phyloP scores from a whole-genome alignment of 371 early-diverging fungal species.

The Lichtheimia hyalospora region DNA sequence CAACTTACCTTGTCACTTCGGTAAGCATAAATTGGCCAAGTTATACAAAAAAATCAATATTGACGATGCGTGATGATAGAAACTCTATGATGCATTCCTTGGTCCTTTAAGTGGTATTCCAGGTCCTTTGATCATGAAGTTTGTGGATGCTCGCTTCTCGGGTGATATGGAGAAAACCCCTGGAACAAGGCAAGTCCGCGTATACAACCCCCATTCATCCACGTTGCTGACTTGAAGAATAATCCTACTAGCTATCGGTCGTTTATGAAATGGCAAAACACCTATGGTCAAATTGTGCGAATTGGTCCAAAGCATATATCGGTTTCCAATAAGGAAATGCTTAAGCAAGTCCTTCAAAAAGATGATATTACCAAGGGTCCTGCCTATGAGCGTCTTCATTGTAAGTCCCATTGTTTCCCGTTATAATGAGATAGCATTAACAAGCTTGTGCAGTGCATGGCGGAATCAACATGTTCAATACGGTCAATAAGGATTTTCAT shows the following conservation, averaged over 20 bases:
- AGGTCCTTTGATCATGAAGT: slow-evolving; percentile 25
- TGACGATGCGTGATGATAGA: slow-evolving; percentile 10
- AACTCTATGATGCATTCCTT: slow-evolving; percentile 30
- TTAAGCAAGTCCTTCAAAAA: slow-evolving; percentile 24
- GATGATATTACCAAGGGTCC: slow-evolving; percentile 19
- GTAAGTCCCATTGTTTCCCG: not conserved
- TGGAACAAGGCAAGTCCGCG: slow-evolving; percentile 14
- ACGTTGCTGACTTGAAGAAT: not conserved
- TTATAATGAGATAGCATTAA: not conserved
- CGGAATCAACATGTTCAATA: slow-evolving; percentile 23
- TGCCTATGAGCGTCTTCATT: slow-evolving; percentile 7
- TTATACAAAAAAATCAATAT: too few species aligned
- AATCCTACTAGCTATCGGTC: slow-evolving; percentile 6
- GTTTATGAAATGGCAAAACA: slow-evolving; percentile 9
- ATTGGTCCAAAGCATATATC: slow-evolving; percentile 14
- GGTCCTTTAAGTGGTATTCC: slow-evolving; percentile 32
- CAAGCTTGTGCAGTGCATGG: not conserved
- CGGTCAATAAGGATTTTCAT: slow-evolving; percentile 28
- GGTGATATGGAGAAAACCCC: slow-evolving; percentile 14
- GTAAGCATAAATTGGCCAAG: not conserved
- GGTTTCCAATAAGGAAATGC: slow-evolving; percentile 24
- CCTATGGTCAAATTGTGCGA: slow-evolving; percentile 25
- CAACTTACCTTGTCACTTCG: slow-evolving; percentile 1
- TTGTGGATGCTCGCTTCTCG: slow-evolving; percentile 8
- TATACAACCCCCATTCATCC: not conserved